phyloP scores from a whole-genome alignment of 306 rosid species.

The Erythrophleum fordii region DNA sequence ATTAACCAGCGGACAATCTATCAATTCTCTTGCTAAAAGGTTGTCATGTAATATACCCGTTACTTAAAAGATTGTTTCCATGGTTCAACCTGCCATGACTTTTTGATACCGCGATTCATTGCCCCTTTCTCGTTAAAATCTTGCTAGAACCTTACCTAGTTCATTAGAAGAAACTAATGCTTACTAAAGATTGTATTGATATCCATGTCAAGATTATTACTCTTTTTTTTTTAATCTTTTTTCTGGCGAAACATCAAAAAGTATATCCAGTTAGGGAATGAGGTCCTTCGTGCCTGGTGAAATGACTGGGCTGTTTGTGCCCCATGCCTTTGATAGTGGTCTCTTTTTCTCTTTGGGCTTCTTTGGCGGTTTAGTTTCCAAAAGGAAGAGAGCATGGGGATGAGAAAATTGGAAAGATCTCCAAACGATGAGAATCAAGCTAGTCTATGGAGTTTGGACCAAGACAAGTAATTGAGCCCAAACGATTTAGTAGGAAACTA shows the following conservation, averaged over 20 bases:
- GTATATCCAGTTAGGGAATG: neutral
- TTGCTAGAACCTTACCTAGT: neutral
- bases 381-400: too few species aligned
- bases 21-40: neutral
- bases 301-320: neutral
- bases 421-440: neutral
- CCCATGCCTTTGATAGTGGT: neutral
- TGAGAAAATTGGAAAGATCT: neutral
- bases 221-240: too few species aligned
- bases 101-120: neutral
- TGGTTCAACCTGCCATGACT: neutral
- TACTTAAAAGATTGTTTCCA: neutral
- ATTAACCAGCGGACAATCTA: neutral
- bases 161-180: neutral
- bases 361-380: neutral
- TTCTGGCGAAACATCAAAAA: too few species aligned
- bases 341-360: neutral
- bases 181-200: neutral
- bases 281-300: neutral
- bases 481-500: neutral
- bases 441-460: neutral
- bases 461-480: neutral
- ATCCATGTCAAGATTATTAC: neutral
- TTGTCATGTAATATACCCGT: neutral
- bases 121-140: neutral